phyloP scores from a whole-genome alignment of 2,329 filamentous ascomycete species.

The Stachybotrys chartarum region DNA sequence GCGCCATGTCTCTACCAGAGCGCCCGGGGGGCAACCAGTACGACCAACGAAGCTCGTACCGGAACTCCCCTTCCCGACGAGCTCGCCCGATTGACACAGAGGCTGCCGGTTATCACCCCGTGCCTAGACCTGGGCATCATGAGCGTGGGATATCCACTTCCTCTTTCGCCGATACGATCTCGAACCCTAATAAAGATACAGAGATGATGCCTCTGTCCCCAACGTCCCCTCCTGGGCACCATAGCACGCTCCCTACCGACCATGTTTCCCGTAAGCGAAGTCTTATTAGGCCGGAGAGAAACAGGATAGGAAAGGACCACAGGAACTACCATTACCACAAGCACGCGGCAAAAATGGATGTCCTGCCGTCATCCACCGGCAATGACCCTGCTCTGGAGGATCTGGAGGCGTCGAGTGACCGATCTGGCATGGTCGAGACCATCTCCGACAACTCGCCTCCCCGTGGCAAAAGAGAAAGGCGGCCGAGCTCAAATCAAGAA shows the following conservation, averaged over 20 bases:
- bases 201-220: slow-evolving; percentile 50
- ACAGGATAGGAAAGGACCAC: slow-evolving; percentile 76
- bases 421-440: slow-evolving; percentile 38
- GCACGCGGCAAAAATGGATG: slow-evolving; percentile 88
- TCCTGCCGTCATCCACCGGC: slow-evolving; percentile 84
- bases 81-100: slow-evolving; percentile 64
- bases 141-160: slow-evolving; percentile 50
- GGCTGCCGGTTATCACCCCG: slow-evolving; percentile 45
- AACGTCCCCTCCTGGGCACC: slow-evolving; percentile 23
- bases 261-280: slow-evolving; percentile 68
- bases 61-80: slow-evolving; percentile 61
- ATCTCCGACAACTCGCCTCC: slow-evolving; percentile 37
- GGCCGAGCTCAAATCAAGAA: slow-evolving; percentile 22
- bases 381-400: slow-evolving; percentile 84
- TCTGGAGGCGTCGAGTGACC: slow-evolving; percentile 56
- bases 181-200: slow-evolving; percentile 46
- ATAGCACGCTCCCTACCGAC: slow-evolving; percentile 19
- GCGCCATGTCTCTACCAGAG: slow-evolving; percentile 54
- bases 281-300: slow-evolving; percentile 81
- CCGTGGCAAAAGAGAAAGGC: slow-evolving; percentile 23
- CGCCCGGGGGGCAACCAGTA: slow-evolving; percentile 57
- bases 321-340: slow-evolving; percentile 95
- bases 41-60: slow-evolving; percentile 57
- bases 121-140: slow-evolving; percentile 34
- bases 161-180: slow-evolving; percentile 52